Base-by-base conservation (phyloP, 495 filamentous ascomycete genomes). In the Neurospora sp. region DNA sequence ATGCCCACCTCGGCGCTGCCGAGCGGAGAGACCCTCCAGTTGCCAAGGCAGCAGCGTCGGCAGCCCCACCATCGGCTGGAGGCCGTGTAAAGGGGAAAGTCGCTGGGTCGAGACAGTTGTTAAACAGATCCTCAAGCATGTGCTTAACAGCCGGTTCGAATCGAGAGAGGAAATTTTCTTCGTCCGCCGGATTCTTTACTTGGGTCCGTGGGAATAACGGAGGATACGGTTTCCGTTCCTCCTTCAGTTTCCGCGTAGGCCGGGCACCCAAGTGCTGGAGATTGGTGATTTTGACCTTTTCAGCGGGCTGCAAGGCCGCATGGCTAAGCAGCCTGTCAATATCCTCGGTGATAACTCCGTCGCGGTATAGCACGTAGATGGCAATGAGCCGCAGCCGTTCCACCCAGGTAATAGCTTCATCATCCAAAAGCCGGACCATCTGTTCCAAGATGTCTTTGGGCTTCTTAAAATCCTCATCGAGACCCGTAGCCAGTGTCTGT, bases 1-100 rank as follows among this genome's bases (percentile, higher is more conserved):
- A 92, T 9, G 96, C 96, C 96, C 96, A 99, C 11, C 94, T 96
- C 8, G 96, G 96, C 76, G 97, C 97, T 27, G 87, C 88, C 38
- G 94, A 93, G 74, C 92, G 93, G 44, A 99, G 84, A 5, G 95
- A 98, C 39, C 91, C 89, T 14, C 93, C 89, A 11, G 89, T 78
- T 65, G 82, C 85, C 41, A 86, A 81, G 48, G 83, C 78, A 39
- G 86, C 82, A 39, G 86, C 82, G 68, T 87, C 87, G 61, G 91
- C 90, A 39, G 81, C 78, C 46, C 85, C 85, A 27, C 89, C 87
- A 38, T 42, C 71, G 4, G 68, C 12, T 7, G 83, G 92, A 6
- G 93, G 93, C 65, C 92, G 92, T 70, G 90, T 91, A 78, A 92
- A 97, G 6, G 96, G 94, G 77, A 98, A 98, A 22, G 85, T 78